Conservation (phyloP, 2,329 filamentous ascomycete genomes). For the Pseudogymnoascus sp. region DNA sequence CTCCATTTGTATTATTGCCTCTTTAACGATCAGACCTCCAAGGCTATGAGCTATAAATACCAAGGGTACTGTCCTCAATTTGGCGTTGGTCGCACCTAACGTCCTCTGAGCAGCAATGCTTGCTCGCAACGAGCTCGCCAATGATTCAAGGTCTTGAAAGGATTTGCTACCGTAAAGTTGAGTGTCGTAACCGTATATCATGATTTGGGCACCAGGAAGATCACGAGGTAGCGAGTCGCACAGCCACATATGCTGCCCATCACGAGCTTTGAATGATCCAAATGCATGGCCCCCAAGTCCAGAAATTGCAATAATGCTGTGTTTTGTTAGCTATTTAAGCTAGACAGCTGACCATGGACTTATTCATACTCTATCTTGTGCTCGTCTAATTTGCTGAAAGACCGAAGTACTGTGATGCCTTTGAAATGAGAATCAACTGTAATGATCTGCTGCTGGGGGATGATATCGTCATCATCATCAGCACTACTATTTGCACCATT, state of each 20-base stretch:
- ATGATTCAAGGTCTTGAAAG: background rate
- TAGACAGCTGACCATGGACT: background rate
- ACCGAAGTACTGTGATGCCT: background rate
- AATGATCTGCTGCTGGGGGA: background rate
- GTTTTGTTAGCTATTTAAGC: background rate
- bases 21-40: constrained; percentile 19
- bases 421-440: background rate
- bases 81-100: too few relatives aligned
- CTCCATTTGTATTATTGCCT: constrained; percentile 14
- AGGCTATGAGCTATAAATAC: constrained; percentile 19
- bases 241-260: background rate
- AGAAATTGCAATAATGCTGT: background rate
- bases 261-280: background rate
- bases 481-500: background rate
- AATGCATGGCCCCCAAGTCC: background rate
- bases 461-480: background rate
- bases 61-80: constrained; percentile 9
- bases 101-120: background rate
- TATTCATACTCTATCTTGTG: background rate
- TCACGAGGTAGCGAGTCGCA: background rate
- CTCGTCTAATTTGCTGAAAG: background rate
- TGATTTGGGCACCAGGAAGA: background rate
- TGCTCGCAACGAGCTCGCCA: background rate
- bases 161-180: background rate
- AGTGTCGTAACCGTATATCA: background rate